These are phyloP conservation scores for Penicillium italicum DNA, from an alignment of 2,329 filamentous ascomycete genomes.

Conservation along the genomic window DNA sequence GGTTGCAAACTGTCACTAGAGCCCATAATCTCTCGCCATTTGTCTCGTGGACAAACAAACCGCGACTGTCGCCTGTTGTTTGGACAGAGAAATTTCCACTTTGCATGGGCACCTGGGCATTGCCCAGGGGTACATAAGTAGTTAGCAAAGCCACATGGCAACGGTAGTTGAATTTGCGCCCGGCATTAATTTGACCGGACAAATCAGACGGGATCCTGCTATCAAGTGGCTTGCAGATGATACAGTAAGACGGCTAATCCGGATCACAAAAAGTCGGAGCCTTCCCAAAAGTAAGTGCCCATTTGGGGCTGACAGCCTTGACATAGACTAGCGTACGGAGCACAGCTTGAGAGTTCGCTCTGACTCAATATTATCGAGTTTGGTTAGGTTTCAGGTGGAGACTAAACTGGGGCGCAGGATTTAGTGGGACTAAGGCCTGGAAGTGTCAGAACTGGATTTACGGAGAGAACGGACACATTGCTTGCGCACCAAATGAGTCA, in stretches of 20 bases:
- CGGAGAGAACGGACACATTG: neutral
- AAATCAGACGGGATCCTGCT: too few species aligned
- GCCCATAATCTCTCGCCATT: neutral
- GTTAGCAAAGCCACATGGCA: neutral
- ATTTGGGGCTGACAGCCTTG: neutral
- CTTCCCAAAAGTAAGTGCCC: too few species aligned
- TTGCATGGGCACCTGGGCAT: neutral
- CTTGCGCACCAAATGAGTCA: neutral
- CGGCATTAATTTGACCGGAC: neutral
- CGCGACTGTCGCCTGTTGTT: neutral
- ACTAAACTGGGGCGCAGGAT: neutral
- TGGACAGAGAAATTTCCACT: neutral
- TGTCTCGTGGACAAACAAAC: neutral
- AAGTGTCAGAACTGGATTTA: neutral
- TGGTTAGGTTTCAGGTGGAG: neutral
- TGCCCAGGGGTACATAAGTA: neutral
- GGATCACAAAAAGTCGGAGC: neutral
- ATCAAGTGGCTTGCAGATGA: neutral
- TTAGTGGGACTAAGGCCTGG: neutral
- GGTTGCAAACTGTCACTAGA: slow-evolving; percentile 13
- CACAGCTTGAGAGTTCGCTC: too few species aligned
- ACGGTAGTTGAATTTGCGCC: neutral
- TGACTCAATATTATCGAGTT: neutral
- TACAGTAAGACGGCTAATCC: neutral
- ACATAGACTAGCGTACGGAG: neutral